phyloP scores from a whole-genome alignment of 495 filamentous ascomycete genomes.

The Hypoxylon trugodes region DNA sequence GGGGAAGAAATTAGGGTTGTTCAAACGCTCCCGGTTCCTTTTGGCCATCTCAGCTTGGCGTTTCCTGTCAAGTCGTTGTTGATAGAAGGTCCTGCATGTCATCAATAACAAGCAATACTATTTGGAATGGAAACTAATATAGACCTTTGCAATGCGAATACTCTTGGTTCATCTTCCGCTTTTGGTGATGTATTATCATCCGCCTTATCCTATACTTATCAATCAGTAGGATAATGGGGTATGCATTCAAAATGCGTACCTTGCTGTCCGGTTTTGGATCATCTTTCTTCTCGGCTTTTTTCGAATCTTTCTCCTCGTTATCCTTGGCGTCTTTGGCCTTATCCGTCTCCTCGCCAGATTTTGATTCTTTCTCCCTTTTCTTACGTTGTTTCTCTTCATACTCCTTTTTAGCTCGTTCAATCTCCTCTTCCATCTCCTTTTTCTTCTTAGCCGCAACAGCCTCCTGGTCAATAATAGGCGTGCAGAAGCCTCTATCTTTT shows the following conservation, averaged over 20 bases:
- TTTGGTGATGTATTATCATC: conserved; percentile 57
- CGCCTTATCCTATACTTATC: conserved; percentile 61
- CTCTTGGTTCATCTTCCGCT: conserved; percentile 69
- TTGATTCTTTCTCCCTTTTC: conserved; percentile 65
- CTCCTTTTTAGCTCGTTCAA: conserved; percentile 77
- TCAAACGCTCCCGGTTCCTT: conserved; percentile 81
- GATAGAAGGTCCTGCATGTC: conserved; percentile 78
- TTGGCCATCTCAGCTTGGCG: conserved; percentile 81
- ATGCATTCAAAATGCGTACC: conserved; percentile 35
- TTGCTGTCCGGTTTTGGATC: conserved; percentile 19
- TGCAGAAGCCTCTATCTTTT: conserved; percentile 83
- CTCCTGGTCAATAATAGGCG: conserved; percentile 79
- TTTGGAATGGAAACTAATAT: conserved; percentile 7
- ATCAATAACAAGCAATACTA: conserved; percentile 27
- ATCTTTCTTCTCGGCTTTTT: conserved; percentile 48
- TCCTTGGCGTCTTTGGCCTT: conserved; percentile 58
- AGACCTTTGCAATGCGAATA: conserved; percentile 89
- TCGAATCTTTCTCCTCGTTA: conserved; percentile 49
- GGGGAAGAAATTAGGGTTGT: conserved; percentile 80
- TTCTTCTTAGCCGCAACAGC: conserved; percentile 74
- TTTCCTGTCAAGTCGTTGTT: conserved; percentile 81
- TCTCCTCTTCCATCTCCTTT: conserved; percentile 75
- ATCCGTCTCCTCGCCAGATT: conserved; percentile 58
- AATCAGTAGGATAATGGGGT: conserved; percentile 2
- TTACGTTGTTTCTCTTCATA: conserved; percentile 76